Percentiles rank a stretch among this genome's conserved stretches.
Evolutionary conservation across 2,329 filamentous ascomycete genomes (phyloP).

Genomic region (Rhynchosporium graminicola): DNA sequence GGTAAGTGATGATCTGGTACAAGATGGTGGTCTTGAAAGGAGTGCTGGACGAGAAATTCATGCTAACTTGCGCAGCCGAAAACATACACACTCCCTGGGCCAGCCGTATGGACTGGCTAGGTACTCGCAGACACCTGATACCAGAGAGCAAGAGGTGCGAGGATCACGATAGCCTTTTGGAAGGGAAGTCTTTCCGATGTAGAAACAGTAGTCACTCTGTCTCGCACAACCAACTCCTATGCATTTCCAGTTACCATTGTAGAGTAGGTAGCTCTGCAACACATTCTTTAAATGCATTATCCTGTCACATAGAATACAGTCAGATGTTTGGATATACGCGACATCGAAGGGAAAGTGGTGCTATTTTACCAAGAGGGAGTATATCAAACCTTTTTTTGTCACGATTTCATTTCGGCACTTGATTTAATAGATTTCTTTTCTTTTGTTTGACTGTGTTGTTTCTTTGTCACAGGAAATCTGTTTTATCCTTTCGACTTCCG

Average conservation of each 20-base stretch:
- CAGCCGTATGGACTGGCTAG: slow-evolving; percentile 34
- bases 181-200: too few relatives aligned
- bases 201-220: too few relatives aligned
- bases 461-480: too few relatives aligned
- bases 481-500: too few relatives aligned
- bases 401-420: not conserved
- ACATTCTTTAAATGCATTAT: not conserved
- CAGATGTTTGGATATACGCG: not conserved
- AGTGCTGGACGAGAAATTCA: not conserved
- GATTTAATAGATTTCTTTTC: not conserved
- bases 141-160: not conserved
- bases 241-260: not conserved
- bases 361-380: not conserved
- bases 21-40: slow-evolving; percentile 6
- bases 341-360: not conserved
- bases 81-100: slow-evolving; percentile 33
- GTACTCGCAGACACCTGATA: not conserved
- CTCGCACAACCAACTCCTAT: too few relatives aligned
- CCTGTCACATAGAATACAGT: not conserved
- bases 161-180: not conserved
- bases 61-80: slow-evolving; percentile 29
- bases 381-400: not conserved
- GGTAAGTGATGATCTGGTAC: slow-evolving; percentile 20
- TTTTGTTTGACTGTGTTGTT: not conserved
- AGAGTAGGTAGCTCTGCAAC: not conserved